A percentile compares a stretch with the other conserved stretches of the same genome.
Conservation (phyloP, 768 basidiomycete genomes). For the Agrocybe pediades region DNA sequence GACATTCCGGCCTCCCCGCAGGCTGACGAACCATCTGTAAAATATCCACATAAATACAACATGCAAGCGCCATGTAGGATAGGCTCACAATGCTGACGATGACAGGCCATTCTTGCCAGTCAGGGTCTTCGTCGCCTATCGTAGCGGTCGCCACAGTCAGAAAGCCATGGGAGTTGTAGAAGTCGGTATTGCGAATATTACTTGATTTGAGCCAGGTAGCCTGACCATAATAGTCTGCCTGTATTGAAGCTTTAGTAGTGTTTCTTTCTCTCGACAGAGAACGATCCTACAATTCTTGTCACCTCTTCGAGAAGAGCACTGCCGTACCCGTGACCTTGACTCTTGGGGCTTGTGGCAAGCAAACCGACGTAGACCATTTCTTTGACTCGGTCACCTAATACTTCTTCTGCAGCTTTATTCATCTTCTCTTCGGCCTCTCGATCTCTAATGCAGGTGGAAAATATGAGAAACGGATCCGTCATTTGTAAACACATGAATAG, state of each 20-base stretch:
- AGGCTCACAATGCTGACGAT: constrained; percentile 29
- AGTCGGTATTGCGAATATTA: constrained; percentile 22
- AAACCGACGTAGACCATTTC: constrained; percentile 31
- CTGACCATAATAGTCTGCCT: constrained; percentile 31
- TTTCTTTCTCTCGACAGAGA: no score
- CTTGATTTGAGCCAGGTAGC: constrained; percentile 32
- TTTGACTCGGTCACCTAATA: constrained; percentile 23
- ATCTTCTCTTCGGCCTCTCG: constrained; percentile 21
- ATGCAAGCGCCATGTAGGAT: background rate
- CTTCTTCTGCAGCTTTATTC: constrained; percentile 18
- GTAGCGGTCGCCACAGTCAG: constrained; percentile 20
- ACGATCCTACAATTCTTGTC: constrained; percentile 24
- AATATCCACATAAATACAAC: background rate
- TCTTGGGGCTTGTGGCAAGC: constrained; percentile 26
- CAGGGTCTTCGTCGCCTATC: constrained; percentile 31
- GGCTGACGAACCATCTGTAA: background rate
- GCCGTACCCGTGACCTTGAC: constrained; percentile 32
- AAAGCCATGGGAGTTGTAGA: constrained; percentile 30
- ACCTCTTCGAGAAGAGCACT: constrained; percentile 27
- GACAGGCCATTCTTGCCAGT: constrained; percentile 29
- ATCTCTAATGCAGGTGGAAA: no score
- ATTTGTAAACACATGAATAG: background rate
- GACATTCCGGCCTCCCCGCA: no score
- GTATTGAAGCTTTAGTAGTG: no score
- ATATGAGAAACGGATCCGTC: no score